Conservation (phyloP, 441 rosid species). For the Adansonia grandidieri region DNA sequence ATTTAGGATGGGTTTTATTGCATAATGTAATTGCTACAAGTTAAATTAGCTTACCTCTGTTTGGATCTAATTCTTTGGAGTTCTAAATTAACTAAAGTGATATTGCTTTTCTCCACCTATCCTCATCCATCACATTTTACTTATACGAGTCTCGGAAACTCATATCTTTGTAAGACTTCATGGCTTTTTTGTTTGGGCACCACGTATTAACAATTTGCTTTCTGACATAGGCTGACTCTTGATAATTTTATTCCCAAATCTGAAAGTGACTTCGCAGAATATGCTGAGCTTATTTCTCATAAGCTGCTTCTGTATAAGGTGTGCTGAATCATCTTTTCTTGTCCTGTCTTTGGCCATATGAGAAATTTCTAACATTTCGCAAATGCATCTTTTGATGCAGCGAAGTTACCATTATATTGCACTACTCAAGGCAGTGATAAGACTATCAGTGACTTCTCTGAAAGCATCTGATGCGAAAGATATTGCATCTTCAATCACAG, state of each 20-base stretch:
- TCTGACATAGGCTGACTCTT: not conserved
- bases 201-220: no score
- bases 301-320: not conserved
- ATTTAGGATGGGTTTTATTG: not conserved
- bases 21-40: not conserved
- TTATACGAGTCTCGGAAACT: not conserved
- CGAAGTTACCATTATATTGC: not conserved
- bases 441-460: not conserved
- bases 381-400: not conserved
- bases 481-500: slow-evolving; percentile 1
- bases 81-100: not conserved
- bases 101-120: not conserved
- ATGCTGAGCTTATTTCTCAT: not conserved
- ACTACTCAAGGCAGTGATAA: not conserved
- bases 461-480: not conserved
- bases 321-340: not conserved
- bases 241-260: slow-evolving; percentile 8
- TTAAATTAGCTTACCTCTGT: not conserved
- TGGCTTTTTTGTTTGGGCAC: not conserved
- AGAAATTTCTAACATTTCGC: not conserved
- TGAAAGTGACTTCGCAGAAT: slow-evolving; percentile 1
- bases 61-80: not conserved
- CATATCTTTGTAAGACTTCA: not conserved
- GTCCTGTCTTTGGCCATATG: not conserved
- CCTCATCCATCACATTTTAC: not conserved